A percentile compares a stretch with the other conserved stretches of the same genome.
Evolutionary conservation across 306 rosid species (phyloP).

Genomic region (Argentina anserina): DNA sequence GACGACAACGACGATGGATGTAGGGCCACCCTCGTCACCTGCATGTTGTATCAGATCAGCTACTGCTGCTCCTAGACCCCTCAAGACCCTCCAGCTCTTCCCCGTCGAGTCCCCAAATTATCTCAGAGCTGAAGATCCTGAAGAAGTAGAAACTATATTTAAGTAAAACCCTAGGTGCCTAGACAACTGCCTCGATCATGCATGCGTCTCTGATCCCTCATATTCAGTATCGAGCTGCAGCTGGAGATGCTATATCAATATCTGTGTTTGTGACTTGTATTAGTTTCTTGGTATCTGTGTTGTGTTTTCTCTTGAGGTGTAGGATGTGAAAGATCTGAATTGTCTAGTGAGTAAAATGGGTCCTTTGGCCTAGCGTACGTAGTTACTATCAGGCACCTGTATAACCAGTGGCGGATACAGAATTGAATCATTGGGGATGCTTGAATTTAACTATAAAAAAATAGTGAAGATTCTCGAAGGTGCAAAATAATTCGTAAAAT

Average conservation of each 20-base stretch:
- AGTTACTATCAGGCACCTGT: constrained; percentile 2
- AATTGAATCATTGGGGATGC: too few species aligned
- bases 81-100: constrained; percentile 80
- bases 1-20: constrained; percentile 32
- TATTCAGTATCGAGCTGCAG: background rate
- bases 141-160: background rate
- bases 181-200: background rate
- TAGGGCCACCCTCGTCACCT: constrained; percentile 24
- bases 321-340: constrained; percentile 28
- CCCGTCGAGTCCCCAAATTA: constrained; percentile 55
- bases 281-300: constrained; percentile 25
- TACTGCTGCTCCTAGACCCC: constrained; percentile 33
- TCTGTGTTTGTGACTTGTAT: constrained; percentile 17
- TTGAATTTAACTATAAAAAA: too few species aligned
- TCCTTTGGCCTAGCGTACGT: constrained; percentile 17
- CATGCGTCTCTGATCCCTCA: constrained; percentile 1
- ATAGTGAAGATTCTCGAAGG: too few species aligned
- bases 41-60: constrained; percentile 13
- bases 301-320: constrained; percentile 4
- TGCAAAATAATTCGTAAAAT: too few species aligned
- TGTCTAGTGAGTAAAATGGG: constrained; percentile 31
- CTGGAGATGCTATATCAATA: background rate
- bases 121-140: constrained; percentile 23
- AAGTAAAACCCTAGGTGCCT: background rate
- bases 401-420: too few species aligned